Conservation (phyloP, 306 rosid species). For the Acacia crassicarpa region DNA sequence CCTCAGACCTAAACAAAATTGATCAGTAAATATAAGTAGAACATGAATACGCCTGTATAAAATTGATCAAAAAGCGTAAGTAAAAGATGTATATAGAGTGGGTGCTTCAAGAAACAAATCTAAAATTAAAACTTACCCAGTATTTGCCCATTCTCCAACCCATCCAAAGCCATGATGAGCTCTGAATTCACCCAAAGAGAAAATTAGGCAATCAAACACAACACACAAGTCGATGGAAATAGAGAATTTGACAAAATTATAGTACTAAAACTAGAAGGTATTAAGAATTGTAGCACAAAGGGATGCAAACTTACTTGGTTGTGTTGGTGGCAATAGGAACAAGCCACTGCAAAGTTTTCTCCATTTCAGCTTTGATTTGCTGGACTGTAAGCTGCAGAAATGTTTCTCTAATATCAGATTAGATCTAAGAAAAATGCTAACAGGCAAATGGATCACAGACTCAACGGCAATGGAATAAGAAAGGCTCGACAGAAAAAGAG, state of each 20-base stretch:
- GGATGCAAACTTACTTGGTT: constrained; percentile 64
- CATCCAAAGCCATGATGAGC: constrained; percentile 99
- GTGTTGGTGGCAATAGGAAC: constrained; percentile 91
- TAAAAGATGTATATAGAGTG: constrained; percentile 16
- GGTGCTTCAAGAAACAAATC: not conserved
- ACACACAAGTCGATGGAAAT: constrained; percentile 3
- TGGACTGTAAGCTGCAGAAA: constrained; percentile 78
- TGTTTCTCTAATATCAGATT: constrained; percentile 31
- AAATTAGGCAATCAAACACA: constrained; percentile 26
- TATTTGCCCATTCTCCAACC: constrained; percentile 99
- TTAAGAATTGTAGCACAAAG: constrained; percentile 16
- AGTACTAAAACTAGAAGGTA: constrained; percentile 14
- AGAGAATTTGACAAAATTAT: constrained; percentile 16
- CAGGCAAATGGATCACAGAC: constrained; percentile 20
- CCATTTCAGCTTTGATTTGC: constrained; percentile 95
- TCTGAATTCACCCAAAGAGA: constrained; percentile 44
- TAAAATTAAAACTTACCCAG: constrained; percentile 66
- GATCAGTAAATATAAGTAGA: constrained; percentile 22
- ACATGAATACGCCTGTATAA: constrained; percentile 37
- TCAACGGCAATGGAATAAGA: constrained; percentile 15
- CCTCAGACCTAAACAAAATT: constrained; percentile 64
- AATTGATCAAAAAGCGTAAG: constrained; percentile 7
- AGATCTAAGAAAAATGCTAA: constrained; percentile 11
- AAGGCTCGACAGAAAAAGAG: constrained; percentile 16
- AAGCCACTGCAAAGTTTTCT: constrained; percentile 94